These are phyloP conservation scores for Nemania sp. DNA, from an alignment of 2,329 filamentous ascomycete genomes.

Conservation along the genomic window DNA sequence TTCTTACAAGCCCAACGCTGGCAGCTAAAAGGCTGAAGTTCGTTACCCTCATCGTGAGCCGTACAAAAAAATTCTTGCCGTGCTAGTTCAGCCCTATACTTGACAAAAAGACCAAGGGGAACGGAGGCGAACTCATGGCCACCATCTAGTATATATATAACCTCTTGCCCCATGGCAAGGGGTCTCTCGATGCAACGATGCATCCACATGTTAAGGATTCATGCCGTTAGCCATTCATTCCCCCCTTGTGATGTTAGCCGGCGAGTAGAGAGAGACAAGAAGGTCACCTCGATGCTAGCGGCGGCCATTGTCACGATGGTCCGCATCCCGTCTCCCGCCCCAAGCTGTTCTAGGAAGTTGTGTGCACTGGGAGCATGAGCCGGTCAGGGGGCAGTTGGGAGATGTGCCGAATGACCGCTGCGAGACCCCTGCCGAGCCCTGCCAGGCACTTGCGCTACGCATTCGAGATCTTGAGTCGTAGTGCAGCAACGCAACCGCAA, in stretches of 20 bases:
- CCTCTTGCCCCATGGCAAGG: not conserved
- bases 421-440: slow-evolving; percentile 19
- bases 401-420: slow-evolving; percentile 21
- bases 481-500: not conserved
- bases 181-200: slow-evolving; percentile 9
- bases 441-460: slow-evolving; percentile 2
- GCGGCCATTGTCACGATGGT: slow-evolving; percentile 19
- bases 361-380: slow-evolving; percentile 3
- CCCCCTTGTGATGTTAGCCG: slow-evolving; percentile 8
- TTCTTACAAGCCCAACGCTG: slow-evolving; percentile 19
- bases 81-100: not conserved
- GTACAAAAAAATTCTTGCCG: not conserved
- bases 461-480: slow-evolving; percentile 4
- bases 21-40: slow-evolving; percentile 6
- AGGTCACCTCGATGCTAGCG: slow-evolving; percentile 9
- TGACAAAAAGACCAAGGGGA: not conserved
- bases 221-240: not conserved
- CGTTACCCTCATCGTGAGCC: slow-evolving; percentile 10
- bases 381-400: slow-evolving; percentile 22
- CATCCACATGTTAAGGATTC: slow-evolving; percentile 15
- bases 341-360: slow-evolving; percentile 25
- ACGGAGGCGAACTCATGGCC: not conserved
- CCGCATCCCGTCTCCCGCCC: slow-evolving; percentile 13
- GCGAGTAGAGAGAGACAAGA: slow-evolving; percentile 22
- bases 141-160: not conserved